phyloP scores from a whole-genome alignment of 75 land plant species.

The Larix kaempferi region DNA sequence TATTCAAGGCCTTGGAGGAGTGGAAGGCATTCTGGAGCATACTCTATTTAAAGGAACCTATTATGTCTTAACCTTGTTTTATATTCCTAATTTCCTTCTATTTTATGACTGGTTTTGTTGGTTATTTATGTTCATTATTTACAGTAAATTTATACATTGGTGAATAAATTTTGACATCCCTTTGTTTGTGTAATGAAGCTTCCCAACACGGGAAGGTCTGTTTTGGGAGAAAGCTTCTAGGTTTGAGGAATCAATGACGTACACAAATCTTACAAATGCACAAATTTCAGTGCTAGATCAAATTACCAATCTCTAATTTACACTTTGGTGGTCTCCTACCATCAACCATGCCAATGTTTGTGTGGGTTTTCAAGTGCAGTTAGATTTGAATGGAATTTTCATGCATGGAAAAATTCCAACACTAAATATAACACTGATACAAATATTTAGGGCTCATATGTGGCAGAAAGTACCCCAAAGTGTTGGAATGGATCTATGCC shows the following conservation, averaged over 20 bases:
- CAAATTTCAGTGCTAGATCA: constrained; percentile 95
- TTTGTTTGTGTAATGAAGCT: too few species aligned
- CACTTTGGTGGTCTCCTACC: constrained; percentile 99
- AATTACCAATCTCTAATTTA: constrained; percentile 92
- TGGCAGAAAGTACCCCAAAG: constrained; percentile 99
- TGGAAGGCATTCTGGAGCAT: constrained; percentile 97
- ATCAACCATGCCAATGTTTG: constrained; percentile 97
- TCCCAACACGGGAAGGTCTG: constrained; percentile 99
- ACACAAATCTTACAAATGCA: constrained; percentile 97
- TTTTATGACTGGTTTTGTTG: too few species aligned
- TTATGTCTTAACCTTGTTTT: too few species aligned
- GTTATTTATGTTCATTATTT: too few species aligned
- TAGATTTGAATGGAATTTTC: constrained; percentile 97
- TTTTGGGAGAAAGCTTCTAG: constrained; percentile 99
- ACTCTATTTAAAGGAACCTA: constrained; percentile 97
- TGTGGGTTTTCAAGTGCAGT: constrained; percentile 98
- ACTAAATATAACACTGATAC: constrained; percentile 92
- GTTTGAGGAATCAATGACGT: constrained; percentile 99
- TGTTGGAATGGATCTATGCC: constrained; percentile 99
- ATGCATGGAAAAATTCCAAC: constrained; percentile 99
- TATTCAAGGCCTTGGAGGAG: constrained; percentile 98
- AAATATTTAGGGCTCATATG: constrained; percentile 94
- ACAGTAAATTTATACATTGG: too few species aligned
- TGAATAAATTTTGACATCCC: too few species aligned
- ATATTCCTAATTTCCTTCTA: too few species aligned